Evolutionary conservation across 805 yeast species (phyloP).

Genomic region (Yarrowia keelungensis): DNA sequence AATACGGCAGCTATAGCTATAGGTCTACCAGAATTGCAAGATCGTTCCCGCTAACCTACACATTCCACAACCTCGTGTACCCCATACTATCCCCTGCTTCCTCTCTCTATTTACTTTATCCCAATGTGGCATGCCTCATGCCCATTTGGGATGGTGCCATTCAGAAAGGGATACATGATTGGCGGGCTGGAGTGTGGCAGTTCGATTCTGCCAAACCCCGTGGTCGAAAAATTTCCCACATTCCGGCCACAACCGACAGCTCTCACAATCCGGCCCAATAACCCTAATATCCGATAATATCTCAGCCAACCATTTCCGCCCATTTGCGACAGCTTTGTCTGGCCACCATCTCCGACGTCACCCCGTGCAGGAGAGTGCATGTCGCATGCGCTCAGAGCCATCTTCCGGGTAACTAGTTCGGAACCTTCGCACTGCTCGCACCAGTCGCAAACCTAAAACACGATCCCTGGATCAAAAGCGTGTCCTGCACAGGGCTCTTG

Average conservation of each 20-base stretch:
- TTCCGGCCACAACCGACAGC: background rate
- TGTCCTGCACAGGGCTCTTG: conserved; percentile 6
- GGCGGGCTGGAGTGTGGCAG: conserved; percentile 16
- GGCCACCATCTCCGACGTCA: conserved; percentile 16
- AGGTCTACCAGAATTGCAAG: too few relatives aligned
- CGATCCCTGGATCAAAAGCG: conserved; percentile 34
- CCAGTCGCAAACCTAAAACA: conserved; percentile 35
- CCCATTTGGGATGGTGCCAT: conserved; percentile 31
- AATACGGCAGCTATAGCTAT: too few relatives aligned
- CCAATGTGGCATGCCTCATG: conserved; percentile 29
- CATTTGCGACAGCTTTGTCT: conserved; percentile 14
- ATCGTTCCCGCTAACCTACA: too few relatives aligned
- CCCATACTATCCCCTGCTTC: background rate
- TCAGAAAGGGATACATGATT: conserved; percentile 28
- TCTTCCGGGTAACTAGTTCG: conserved; percentile 32
- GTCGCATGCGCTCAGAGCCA: background rate
- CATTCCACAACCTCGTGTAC: too few relatives aligned
- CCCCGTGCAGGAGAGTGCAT: conserved; percentile 11
- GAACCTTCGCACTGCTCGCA: conserved; percentile 36
- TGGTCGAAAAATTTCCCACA: background rate
- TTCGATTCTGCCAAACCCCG: conserved; percentile 8
- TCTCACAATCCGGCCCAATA: background rate
- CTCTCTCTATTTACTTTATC: conserved; percentile 21
- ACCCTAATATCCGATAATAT: conserved; percentile 11
- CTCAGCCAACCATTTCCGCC: background rate